Conservation (phyloP, 2,329 filamentous ascomycete genomes). For the Fusarium camptoceras region DNA sequence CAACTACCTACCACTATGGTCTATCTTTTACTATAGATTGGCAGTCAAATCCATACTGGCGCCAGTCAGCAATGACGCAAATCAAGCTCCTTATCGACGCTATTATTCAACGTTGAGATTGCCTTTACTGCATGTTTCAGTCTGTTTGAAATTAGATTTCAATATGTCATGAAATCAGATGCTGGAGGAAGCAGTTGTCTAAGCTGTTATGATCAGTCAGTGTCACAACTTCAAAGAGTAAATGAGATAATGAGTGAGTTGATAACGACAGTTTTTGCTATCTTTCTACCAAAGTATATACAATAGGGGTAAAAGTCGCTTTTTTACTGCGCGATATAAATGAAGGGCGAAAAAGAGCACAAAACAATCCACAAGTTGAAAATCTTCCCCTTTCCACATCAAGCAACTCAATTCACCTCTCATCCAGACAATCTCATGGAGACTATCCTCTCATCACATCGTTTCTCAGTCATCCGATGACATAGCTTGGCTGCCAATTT, state of each 20-base stretch:
- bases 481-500: slow-evolving; percentile 15
- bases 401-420: slow-evolving; percentile 4
- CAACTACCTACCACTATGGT: background rate
- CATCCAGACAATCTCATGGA: background rate
- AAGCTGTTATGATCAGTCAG: background rate
- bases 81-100: background rate
- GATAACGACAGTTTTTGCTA: slow-evolving; percentile 36
- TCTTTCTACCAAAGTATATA: slow-evolving; percentile 26
- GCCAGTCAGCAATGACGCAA: background rate
- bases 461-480: background rate
- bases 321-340: slow-evolving; percentile 27
- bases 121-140: background rate
- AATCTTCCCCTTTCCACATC: slow-evolving; percentile 7
- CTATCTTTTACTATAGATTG: background rate
- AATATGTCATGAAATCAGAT: background rate
- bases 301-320: slow-evolving; percentile 28
- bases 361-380: slow-evolving; percentile 14
- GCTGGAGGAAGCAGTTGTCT: background rate
- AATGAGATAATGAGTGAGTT: background rate
- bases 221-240: background rate
- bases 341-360: slow-evolving; percentile 25
- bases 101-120: background rate
- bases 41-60: background rate
- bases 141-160: background rate
- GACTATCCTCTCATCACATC: background rate